Evolutionary conservation across 768 basidiomycete genomes (phyloP), one percentile per base, ranked within the genome.

Genomic region (Leccinum ochraceum): DNA sequence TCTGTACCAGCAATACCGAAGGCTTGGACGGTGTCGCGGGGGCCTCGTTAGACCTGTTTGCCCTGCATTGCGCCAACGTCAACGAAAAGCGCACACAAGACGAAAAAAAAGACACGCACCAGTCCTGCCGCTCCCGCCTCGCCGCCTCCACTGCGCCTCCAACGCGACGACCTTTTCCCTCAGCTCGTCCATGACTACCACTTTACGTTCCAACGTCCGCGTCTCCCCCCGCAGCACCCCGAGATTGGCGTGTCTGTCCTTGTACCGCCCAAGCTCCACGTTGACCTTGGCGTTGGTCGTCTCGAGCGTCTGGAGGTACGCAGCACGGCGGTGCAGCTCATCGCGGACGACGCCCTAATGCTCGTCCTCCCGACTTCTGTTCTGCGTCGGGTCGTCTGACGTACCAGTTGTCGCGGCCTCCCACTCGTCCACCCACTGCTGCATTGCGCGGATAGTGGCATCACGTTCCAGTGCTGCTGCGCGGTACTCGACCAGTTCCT

Each of bases 171-270:
- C 80, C 64, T 79, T 77, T 66, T 83, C 83, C 37, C 86, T 75
- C 58, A 90, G 69, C 46, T 81, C 81, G 20, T 89, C 86, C 39
- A 82, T 71, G 2, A 75, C 76, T 16, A 64, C 66, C 8, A 86
- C 73, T 64, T 81, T 86, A 16, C 75, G 71, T 67, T 90, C 83
- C 49, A 93, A 71, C 0, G 79, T 78, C 9, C 85, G 78, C 63
- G 91, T 91, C 74, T 93, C 88, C 69, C 92, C 92, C 39, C 82
- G 78, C 36, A 94, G 69, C 3, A 93, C 86, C 60, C 90, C 89
- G 3, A 89, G 74, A 63, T 83, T 86, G 7, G 78, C 73, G 20
- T 86, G 77, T 1, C 82, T 77, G 60, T 85, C 85, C 36, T 83
- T 79, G 16, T 90, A 77, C 11, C 77, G 64, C 7, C 71, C 71